Percentiles rank a stretch among this genome's conserved stretches.
These are phyloP conservation scores for Diplodia seriata DNA, from an alignment of 2,329 filamentous ascomycete genomes.

Conservation along the genomic window DNA sequence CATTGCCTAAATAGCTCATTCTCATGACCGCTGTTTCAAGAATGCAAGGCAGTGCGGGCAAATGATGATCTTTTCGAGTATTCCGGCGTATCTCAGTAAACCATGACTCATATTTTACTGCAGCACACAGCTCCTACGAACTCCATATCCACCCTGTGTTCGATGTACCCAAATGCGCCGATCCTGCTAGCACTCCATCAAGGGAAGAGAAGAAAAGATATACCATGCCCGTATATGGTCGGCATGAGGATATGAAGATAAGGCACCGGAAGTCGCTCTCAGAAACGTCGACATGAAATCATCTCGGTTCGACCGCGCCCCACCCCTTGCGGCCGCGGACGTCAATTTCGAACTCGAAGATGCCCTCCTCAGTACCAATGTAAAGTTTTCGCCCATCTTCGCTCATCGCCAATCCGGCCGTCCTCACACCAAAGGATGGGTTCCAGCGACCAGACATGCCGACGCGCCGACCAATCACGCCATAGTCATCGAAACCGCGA, in stretches of 20 bases:
- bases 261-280: background rate
- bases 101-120: constrained; percentile 1
- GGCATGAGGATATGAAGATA: constrained; percentile 2
- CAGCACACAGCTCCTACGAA: background rate
- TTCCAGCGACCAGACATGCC: constrained; percentile 25
- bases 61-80: too few species aligned
- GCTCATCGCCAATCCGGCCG: constrained; percentile 58
- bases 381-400: constrained; percentile 56
- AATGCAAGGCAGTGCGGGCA: background rate
- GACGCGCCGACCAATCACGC: constrained; percentile 26
- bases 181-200: constrained; percentile 17
- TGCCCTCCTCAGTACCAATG: constrained; percentile 68
- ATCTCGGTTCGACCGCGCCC: constrained; percentile 50
- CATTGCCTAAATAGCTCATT: background rate
- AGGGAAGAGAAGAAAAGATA: background rate
- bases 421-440: constrained; percentile 50
- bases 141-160: constrained; percentile 5
- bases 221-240: background rate
- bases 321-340: constrained; percentile 63
- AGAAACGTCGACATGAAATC: background rate
- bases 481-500: constrained; percentile 27
- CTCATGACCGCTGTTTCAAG: background rate
- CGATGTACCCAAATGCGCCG: constrained; percentile 10
- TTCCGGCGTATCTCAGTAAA: background rate
- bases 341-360: constrained; percentile 76